Evolutionary conservation across 1,139 yeast genomes (phyloP).

Genomic region (Citeromyces hawaiiensis): DNA sequence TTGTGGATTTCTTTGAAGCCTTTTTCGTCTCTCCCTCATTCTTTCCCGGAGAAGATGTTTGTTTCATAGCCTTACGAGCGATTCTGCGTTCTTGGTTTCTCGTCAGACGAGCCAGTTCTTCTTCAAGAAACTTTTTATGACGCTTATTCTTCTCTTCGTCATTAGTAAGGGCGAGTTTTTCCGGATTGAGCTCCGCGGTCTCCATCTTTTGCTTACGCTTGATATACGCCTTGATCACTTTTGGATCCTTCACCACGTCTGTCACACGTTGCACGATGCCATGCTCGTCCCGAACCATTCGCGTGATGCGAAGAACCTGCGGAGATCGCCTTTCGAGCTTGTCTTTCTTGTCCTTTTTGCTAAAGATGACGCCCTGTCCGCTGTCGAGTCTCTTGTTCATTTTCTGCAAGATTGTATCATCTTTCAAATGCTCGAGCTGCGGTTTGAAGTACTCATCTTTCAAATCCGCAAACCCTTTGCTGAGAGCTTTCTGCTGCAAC

Average conservation of each 20-base stretch:
- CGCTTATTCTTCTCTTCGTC: conserved; percentile 78
- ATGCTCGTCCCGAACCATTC: conserved; percentile 73
- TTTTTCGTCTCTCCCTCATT: conserved; percentile 24
- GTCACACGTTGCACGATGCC: conserved; percentile 78
- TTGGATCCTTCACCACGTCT: conserved; percentile 71
- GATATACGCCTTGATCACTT: conserved; percentile 78
- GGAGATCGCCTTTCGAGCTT: too few relatives aligned
- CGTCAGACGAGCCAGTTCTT: conserved; percentile 73
- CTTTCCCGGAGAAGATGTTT: conserved; percentile 12
- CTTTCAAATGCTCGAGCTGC: too few relatives aligned
- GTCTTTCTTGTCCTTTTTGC: too few relatives aligned
- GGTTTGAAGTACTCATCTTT: too few relatives aligned
- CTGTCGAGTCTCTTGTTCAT: too few relatives aligned
- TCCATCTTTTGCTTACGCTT: conserved; percentile 68
- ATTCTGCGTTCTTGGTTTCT: conserved; percentile 55
- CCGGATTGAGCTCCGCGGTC: conserved; percentile 30
- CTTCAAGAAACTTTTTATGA: conserved; percentile 67
- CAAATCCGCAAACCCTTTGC: too few relatives aligned
- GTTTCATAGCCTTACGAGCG: conserved; percentile 35
- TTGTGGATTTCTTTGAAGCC: conserved; percentile 60
- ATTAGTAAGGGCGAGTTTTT: conserved; percentile 65
- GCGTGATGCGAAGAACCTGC: conserved; percentile 32
- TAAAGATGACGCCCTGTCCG: too few relatives aligned
- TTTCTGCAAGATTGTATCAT: too few relatives aligned
- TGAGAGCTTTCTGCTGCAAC: too few relatives aligned